Conservation (phyloP, 371 early-diverging fungal species). For the Globomyces sp. region DNA sequence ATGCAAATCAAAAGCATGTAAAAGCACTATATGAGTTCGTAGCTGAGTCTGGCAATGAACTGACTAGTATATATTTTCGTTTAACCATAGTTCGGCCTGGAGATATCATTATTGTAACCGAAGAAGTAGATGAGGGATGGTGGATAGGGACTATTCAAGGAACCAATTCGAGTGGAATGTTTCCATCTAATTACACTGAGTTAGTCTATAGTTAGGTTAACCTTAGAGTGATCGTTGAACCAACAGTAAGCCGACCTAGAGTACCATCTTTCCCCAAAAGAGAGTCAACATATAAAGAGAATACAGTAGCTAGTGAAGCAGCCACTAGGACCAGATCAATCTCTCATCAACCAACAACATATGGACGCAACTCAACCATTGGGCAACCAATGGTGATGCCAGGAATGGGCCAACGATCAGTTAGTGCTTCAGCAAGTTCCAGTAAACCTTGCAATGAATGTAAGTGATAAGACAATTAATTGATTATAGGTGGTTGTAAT, state of each 20-base stretch:
- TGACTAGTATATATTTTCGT: constrained; percentile 30
- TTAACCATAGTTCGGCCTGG: constrained; percentile 39
- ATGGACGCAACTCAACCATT: neutral
- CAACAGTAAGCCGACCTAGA: constrained; percentile 1
- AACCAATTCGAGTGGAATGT: constrained; percentile 45
- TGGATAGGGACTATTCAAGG: constrained; percentile 51
- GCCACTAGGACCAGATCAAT: neutral
- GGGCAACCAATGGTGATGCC: neutral
- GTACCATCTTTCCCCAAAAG: constrained; percentile 2
- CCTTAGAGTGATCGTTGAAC: neutral
- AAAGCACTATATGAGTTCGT: constrained; percentile 46
- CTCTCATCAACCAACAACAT: neutral
- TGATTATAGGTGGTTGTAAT: constrained; percentile 49
- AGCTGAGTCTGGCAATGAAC: constrained; percentile 46
- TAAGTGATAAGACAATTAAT: neutral
- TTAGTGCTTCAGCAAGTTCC: neutral
- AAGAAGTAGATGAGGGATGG: constrained; percentile 56
- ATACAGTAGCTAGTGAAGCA: constrained; percentile 15
- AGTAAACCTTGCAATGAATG: neutral
- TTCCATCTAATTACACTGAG: constrained; percentile 49
- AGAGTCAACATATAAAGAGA: constrained; percentile 11
- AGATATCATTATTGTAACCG: constrained; percentile 44
- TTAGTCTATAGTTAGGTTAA: constrained; percentile 12
- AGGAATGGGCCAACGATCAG: constrained; percentile 7
- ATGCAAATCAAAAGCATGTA: constrained; percentile 32